Evolutionary conservation across 2,329 filamentous ascomycete genomes (phyloP).

Genomic region (Hymenoscyphus scutula): DNA sequence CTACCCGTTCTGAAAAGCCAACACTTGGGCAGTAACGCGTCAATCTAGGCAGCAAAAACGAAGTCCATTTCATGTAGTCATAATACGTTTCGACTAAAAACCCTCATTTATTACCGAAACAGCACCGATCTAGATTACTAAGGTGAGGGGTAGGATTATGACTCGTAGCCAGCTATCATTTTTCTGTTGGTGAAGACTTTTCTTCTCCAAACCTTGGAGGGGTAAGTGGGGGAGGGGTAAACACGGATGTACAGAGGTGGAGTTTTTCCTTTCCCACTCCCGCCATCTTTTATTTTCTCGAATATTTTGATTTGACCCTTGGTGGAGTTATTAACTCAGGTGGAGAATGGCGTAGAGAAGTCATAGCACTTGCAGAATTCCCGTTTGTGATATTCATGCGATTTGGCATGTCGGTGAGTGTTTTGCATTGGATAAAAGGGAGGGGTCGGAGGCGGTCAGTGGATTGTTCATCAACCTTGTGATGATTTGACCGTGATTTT

Average conservation of each 20-base stretch:
- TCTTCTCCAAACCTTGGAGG: neutral
- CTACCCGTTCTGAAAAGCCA: neutral
- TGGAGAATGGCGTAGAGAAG: neutral
- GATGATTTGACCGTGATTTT: neutral
- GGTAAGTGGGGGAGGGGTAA: slow-evolving; percentile 4
- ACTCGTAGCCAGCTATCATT: neutral
- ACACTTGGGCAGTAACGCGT: neutral
- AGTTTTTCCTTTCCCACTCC: neutral
- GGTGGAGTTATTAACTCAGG: neutral
- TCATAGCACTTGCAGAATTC: neutral
- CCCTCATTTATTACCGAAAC: neutral
- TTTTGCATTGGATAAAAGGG: slow-evolving; percentile 1
- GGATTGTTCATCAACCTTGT: neutral
- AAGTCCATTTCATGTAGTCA: neutral
- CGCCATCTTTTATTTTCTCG: neutral
- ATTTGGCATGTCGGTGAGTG: neutral
- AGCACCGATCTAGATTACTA: neutral
- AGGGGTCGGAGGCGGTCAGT: slow-evolving; percentile 4
- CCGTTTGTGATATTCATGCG: neutral
- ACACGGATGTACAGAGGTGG: neutral
- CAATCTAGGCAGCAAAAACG: neutral
- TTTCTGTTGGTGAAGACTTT: neutral
- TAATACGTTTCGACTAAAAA: neutral
- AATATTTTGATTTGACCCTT: neutral
- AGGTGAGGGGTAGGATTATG: slow-evolving; percentile 3